Evolutionary conservation across 768 basidiomycete species (phyloP), one percentile per base, ranked within the genome.

Genomic region (Mycena rebaudengoi): DNA sequence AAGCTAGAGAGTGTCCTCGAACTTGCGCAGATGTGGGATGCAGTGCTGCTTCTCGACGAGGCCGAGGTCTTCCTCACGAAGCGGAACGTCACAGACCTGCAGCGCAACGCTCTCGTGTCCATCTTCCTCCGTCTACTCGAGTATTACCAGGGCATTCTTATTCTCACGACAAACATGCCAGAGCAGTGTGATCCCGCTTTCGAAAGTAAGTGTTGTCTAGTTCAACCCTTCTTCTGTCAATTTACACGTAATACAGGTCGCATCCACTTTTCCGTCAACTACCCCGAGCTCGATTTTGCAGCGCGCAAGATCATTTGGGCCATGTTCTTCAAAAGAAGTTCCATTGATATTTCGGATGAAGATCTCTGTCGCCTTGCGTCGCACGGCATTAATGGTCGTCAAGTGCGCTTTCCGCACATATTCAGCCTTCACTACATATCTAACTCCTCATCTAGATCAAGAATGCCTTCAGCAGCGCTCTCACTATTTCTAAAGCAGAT

Each of bases 61-160:
- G 76, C 76, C 2, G 77, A 79, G 37, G 76, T 79, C 0, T 80
- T 78, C 52, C 51, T 80, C 10, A 65, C 74, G 48, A 37, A 66
- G 53, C 67, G 79, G 1, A 62, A 52, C 23, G 50, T 37, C 20
- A 54, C 21, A 0, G 74, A 75, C 61, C 41, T 79, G 4, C 37
- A 49, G 10, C 69, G 77, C 37, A 80, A 80, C 46, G 76, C 77
- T 10, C 66, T 77, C 2, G 76, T 79, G 11, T 73, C 78, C 11
- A 75, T 80, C 30, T 79, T 80, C 60, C 67, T 80, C 10, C 68
- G 78, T 5, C 75, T 75, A 48, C 69, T 80, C 18, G 79, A 80
- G 67, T 79, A 77, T 58, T 77, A 77, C 43, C 75, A 75, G 46
- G 77, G 78, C n/a, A 76, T 78, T 14, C 48, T 80, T 20, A 72